phyloP scores from a whole-genome alignment of 1,284 basidiomycete genomes.

The Leccinum solheimii region DNA sequence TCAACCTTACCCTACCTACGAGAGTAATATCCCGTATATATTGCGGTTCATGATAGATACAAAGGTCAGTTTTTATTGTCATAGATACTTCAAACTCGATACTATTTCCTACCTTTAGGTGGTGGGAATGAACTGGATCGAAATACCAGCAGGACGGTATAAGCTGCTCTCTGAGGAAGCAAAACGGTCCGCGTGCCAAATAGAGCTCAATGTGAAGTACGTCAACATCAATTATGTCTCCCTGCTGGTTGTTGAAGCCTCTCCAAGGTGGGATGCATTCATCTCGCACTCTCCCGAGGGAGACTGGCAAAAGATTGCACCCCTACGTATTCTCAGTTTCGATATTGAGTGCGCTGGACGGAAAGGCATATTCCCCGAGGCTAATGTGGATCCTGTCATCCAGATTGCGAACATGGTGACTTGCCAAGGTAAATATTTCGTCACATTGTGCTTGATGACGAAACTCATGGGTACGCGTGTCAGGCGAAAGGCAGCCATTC shows the following conservation, averaged over 20 bases:
- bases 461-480: slow-evolving; percentile 7
- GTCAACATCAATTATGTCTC: slow-evolving; percentile 16
- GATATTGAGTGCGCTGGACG: slow-evolving; percentile 97
- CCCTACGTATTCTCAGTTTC: slow-evolving; percentile 89
- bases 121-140: slow-evolving; percentile 98
- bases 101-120: slow-evolving; percentile 52
- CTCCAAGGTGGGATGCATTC: slow-evolving; percentile 72
- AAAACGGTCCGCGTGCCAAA: slow-evolving; percentile 81
- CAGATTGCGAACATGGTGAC: slow-evolving; percentile 99
- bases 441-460: neutral
- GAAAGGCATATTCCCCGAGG: slow-evolving; percentile 94
- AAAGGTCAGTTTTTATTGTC: slow-evolving; percentile 50
- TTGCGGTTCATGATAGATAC: slow-evolving; percentile 97
- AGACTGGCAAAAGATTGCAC: slow-evolving; percentile 87
- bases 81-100: neutral
- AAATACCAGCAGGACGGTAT: slow-evolving; percentile 82
- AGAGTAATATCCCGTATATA: slow-evolving; percentile 89
- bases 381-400: slow-evolving; percentile 87
- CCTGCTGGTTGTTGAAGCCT: neutral
- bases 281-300: slow-evolving; percentile 89
- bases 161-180: slow-evolving; percentile 53
- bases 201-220: slow-evolving; percentile 79
- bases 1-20: slow-evolving; percentile 67
- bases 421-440: slow-evolving; percentile 69
- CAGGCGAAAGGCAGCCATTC: slow-evolving; percentile 86